Base-by-base conservation (phyloP, 176 grass and related monocot genomes). In the sorghum (Sorghum bicolor) region DNA sequence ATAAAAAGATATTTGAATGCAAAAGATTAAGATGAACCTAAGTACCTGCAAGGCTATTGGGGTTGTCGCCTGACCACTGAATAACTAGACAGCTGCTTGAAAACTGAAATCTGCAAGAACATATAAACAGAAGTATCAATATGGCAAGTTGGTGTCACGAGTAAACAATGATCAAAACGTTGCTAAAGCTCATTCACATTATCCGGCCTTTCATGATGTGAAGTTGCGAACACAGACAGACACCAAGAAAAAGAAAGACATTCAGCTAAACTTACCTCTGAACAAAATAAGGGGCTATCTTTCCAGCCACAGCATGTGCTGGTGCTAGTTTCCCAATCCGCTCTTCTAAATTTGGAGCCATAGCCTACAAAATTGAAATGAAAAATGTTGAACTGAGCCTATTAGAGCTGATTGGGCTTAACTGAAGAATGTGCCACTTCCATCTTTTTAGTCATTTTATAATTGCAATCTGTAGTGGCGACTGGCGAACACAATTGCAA, bases 21-120 rank as follows among this genome's bases (percentile, higher is more conserved):
- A 5, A 48, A 73, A 77, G 67, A 8, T 64, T 22, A 9, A 5
- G 30, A 20, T 70, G 33, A 67, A 72, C 10, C 60, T 32, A 3
- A 79, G 26, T 79, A 97, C 90, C 92, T 90, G 90, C 95, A 85
- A 97, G 90, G 75, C 95, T 97, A 64, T 97, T 97, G 60, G 92
- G 95, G 58, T 97, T 97, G 87, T 97, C 95, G 44, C 92, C 95
- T 65, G 95, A 97, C 92, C 95, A 94, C 74, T 94, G 92, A 85
- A 97, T 70, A 63, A 97, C 83, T 76, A 92, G 3, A 87, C 92
- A 94, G 26, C 45, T 85, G 34, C 90, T 92, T 77, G 71, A 38
- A 84, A 97, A 94, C 29, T 89, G 79, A 89, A 86, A 97, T 67
- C 92, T 94, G 82, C 44, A 82, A 67, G 37, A 64, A 67, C 76